These are phyloP conservation scores for Aspergillus neotritici DNA, from an alignment of 2,329 filamentous ascomycete species.

Conservation along the genomic window DNA sequence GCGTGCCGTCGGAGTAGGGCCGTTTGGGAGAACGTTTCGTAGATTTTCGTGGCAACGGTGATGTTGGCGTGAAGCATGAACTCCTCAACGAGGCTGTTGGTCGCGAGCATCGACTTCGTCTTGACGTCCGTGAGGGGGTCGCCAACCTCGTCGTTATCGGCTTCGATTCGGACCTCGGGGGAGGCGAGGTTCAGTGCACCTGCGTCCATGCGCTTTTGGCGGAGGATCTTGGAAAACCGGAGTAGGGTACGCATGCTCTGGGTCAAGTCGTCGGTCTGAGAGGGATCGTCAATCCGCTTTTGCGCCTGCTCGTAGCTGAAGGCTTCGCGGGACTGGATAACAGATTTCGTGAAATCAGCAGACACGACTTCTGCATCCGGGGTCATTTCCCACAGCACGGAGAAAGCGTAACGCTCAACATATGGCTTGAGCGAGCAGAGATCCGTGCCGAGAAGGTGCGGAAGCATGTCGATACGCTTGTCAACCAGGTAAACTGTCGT, in stretches of 20 bases:
- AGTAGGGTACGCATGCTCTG: constrained; percentile 81
- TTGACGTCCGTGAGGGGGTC: constrained; percentile 88
- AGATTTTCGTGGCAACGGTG: constrained; percentile 84
- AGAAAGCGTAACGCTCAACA: constrained; percentile 89
- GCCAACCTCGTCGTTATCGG: constrained; percentile 90
- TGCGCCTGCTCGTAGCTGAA: constrained; percentile 98
- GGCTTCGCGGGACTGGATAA: constrained; percentile 91
- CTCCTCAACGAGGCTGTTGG: constrained; percentile 95
- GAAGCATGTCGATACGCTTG: constrained; percentile 99
- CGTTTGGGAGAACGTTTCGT: constrained; percentile 88
- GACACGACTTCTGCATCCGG: constrained; percentile 77
- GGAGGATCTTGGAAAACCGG: constrained; percentile 83
- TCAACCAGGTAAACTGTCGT: constrained; percentile 97
- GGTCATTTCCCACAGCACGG: constrained; percentile 82
- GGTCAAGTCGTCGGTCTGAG: constrained; percentile 84
- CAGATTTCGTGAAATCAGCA: constrained; percentile 90
- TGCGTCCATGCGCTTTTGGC: constrained; percentile 92
- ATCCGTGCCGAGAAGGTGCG: constrained; percentile 90
- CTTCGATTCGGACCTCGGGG: constrained; percentile 95
- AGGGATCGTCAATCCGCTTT: constrained; percentile 81
- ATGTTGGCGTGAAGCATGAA: constrained; percentile 99
- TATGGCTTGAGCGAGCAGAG: constrained; percentile 95
- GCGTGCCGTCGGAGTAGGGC: constrained; percentile 89
- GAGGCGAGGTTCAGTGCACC: constrained; percentile 92
- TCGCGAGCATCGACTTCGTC: constrained; percentile 88